Conservation (phyloP, 495 filamentous ascomycete species). For the Neurospora terricola region DNA sequence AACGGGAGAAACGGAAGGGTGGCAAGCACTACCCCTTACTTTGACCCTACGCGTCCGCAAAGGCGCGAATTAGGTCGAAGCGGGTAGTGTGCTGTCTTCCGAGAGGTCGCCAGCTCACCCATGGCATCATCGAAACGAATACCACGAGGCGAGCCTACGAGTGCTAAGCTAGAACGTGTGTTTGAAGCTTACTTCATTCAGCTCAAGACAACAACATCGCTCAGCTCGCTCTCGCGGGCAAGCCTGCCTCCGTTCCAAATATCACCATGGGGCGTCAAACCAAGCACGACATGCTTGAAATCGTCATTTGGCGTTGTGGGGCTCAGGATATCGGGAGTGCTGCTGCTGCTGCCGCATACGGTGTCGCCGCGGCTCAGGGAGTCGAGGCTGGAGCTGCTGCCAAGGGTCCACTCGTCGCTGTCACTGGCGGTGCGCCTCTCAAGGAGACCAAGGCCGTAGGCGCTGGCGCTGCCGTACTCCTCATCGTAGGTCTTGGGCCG, state of each 20-base stretch:
- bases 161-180: neutral
- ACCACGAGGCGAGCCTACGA: neutral
- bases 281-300: constrained; percentile 11
- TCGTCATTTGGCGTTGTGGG: constrained; percentile 27
- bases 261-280: constrained; percentile 16
- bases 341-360: constrained; percentile 24
- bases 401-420: constrained; percentile 39
- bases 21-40: neutral
- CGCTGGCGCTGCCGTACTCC: constrained; percentile 19
- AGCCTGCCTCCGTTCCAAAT: constrained; percentile 21
- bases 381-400: constrained; percentile 28
- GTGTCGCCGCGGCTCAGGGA: constrained; percentile 27
- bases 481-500: constrained; percentile 27
- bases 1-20: neutral
- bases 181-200: constrained; percentile 3
- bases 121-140: neutral
- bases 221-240: constrained; percentile 19
- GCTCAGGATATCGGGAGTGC: constrained; percentile 31
- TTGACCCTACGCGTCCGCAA: neutral
- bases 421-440: constrained; percentile 13
- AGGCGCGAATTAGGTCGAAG: neutral
- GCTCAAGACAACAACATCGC: constrained; percentile 19
- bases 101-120: neutral
- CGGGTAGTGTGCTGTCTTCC: neutral
- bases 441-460: constrained; percentile 25